phyloP scores from a whole-genome alignment of 2,329 filamentous ascomycete genomes.

The Colletotrichum liriopes region DNA sequence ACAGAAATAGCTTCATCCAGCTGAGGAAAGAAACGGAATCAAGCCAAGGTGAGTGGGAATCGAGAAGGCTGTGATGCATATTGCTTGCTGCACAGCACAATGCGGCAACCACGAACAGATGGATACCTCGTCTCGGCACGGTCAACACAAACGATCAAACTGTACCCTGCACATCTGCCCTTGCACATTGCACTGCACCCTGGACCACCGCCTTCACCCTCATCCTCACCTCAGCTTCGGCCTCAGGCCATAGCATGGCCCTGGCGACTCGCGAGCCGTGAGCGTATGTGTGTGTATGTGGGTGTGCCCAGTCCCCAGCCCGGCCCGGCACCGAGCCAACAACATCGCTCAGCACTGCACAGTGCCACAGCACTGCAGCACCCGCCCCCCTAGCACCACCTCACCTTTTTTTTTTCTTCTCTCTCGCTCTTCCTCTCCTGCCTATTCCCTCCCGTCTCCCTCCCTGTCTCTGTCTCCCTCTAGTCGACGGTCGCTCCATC shows the following conservation, averaged over 20 bases:
- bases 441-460: neutral
- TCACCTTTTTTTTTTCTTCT: neutral
- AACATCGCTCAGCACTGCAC: neutral
- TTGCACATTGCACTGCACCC: constrained; percentile 22
- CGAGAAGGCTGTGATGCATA: constrained; percentile 16
- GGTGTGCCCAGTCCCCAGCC: constrained; percentile 14
- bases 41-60: constrained; percentile 2
- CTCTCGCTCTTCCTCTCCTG: neutral
- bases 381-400: neutral
- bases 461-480: neutral
- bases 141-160: constrained; percentile 14
- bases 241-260: constrained; percentile 15
- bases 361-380: constrained; percentile 2
- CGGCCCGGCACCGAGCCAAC: constrained; percentile 39
- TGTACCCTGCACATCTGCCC: constrained; percentile 5
- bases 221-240: constrained; percentile 5
- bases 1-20: neutral
- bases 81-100: constrained; percentile 16
- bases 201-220: constrained; percentile 5
- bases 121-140: constrained; percentile 28
- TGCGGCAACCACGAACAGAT: constrained; percentile 2
- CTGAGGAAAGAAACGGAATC: neutral
- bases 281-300: neutral
- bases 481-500: constrained; percentile 31
- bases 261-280: constrained; percentile 15